Conservation (phyloP, 2,329 filamentous ascomycete genomes). For the Periconia sp. region DNA sequence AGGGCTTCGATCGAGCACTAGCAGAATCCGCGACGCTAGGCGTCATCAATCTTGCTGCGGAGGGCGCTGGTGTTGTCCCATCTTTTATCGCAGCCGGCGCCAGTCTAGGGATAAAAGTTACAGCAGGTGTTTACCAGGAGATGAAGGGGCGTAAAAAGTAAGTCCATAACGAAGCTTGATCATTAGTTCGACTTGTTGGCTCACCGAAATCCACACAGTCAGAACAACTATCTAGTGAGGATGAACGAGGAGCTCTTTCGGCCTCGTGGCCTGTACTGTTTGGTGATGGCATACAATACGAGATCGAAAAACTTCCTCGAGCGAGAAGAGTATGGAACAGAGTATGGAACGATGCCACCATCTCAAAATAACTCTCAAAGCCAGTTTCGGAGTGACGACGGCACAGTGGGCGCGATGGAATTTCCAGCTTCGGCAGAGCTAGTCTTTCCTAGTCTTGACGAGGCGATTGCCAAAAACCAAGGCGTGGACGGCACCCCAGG, state of each 20-base stretch:
- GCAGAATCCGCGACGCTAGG: slow-evolving; percentile 27
- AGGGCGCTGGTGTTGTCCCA: slow-evolving; percentile 26
- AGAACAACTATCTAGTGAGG: slow-evolving; percentile 62
- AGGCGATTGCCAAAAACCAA: no score
- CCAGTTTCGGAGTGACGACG: background rate
- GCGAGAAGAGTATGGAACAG: background rate
- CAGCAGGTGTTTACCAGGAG: no score
- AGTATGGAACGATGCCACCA: slow-evolving; percentile 34
- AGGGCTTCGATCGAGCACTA: slow-evolving; percentile 53
- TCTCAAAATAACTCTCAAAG: slow-evolving; percentile 47
- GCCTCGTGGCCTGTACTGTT: slow-evolving; percentile 60
- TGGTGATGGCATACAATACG: slow-evolving; percentile 60
- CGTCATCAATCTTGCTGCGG: slow-evolving; percentile 6
- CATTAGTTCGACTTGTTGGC: no score
- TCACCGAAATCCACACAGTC: no score
- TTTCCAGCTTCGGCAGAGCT: slow-evolving; percentile 47
- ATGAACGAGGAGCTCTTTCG: slow-evolving; percentile 64
- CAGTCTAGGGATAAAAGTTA: no score
- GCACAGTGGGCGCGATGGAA: slow-evolving; percentile 47
- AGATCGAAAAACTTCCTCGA: no score
- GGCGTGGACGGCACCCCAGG: no score
- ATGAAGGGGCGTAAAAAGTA: no score
- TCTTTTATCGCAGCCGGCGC: no score
- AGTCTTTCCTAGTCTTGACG: slow-evolving; percentile 45
- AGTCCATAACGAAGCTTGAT: no score